Evolutionary conservation across 805 yeast species (phyloP).

Genomic region (Clavispora phyllophila): DNA sequence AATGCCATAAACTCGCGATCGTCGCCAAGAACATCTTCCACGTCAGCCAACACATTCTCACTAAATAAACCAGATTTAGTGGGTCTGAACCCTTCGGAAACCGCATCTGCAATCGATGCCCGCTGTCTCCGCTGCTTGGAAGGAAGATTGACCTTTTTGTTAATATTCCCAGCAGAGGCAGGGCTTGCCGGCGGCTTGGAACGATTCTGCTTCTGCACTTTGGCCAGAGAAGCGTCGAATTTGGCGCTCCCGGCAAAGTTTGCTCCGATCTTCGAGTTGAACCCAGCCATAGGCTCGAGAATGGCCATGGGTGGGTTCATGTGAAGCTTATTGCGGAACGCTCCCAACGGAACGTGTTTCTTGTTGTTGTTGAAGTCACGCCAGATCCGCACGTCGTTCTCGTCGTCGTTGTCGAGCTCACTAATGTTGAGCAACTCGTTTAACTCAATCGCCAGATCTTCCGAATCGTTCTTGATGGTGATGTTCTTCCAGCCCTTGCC

Average conservation of each 20-base stretch:
- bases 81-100: conserved; percentile 67
- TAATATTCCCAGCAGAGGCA: conserved; percentile 4
- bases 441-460: conserved; percentile 42
- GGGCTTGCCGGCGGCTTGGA: conserved; percentile 9
- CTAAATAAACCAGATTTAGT: conserved; percentile 75
- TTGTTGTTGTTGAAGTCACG: conserved; percentile 40
- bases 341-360: conserved; percentile 71
- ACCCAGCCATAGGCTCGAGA: conserved; percentile 23
- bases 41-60: conserved; percentile 68
- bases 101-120: conserved; percentile 69
- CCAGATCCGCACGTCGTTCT: conserved; percentile 49
- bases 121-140: conserved; percentile 46
- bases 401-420: conserved; percentile 72
- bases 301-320: conserved; percentile 23
- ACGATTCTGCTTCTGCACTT: conserved; percentile 7
- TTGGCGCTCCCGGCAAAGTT: conserved; percentile 15
- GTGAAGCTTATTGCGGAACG: conserved; percentile 72
- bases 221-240: background rate
- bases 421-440: conserved; percentile 87
- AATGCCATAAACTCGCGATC: conserved; percentile 42
- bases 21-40: conserved; percentile 63
- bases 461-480: conserved; percentile 16
- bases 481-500: conserved; percentile 20
- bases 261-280: conserved; percentile 22
- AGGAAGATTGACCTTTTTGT: conserved; percentile 13